Evolutionary conservation across 208 protist genomes (phyloP), one percentile per base, ranked within the genome.

Genomic region (Trypanosoma platydactyli): DNA sequence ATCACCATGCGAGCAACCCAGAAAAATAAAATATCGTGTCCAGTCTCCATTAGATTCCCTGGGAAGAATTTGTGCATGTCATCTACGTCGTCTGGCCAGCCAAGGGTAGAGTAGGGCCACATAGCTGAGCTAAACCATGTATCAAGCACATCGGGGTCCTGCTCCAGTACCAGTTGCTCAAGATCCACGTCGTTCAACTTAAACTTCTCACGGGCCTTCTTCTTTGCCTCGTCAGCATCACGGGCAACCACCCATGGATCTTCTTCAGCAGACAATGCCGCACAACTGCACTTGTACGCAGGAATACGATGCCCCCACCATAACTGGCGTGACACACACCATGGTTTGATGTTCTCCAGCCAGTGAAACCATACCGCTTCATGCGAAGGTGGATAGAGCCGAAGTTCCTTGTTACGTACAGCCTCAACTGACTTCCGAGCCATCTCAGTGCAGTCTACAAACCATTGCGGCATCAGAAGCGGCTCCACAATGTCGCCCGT

Each of bases 1-100:
- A 99, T 99, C n/a, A 99, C 98, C 99, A 99, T 99, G 63, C 99
- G 83, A 18, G 99, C 99, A 5, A 99, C 99, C 99, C 99, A 99
- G 87, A 99, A 99, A 88, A 99, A 99, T 25, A 99, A 64, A 71
- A 99, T 99, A 83, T 99, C 99, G 56, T 94, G 75, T 22, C 99
- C 99, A 20, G 99, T 99, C 85, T 99, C 99, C 61, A 99, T 92
- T 9, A 99, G 62, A 20, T 79, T 72, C 35, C 80, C 97, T 42
- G 99, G 99, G 78, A 98, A 99, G 81, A 98, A 99, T 24, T 84
- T 77, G 55, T 97, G 71, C 73, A 98, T 92, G 68, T 99, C 97
- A 18, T 73, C 62, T 22, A 83, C 88, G 51, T 98, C 77, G 18
- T 82, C 71, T 41, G 98, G 98, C 98, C 98, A 99, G 33, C 96